Evolutionary conservation across 2,329 filamentous ascomycete genomes (phyloP).

Genomic region (Hypoxylon sp.): DNA sequence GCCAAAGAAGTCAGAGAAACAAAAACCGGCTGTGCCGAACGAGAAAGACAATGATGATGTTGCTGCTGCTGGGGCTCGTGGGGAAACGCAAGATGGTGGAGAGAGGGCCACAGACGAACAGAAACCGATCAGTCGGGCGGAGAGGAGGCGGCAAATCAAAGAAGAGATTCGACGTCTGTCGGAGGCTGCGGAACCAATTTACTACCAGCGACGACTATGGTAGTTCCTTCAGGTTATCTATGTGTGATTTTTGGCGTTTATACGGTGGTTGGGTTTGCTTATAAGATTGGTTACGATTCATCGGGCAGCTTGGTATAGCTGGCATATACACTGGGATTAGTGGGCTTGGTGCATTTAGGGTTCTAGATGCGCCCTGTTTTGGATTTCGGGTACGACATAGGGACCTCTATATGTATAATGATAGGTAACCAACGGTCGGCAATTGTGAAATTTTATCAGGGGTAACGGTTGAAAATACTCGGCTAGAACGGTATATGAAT

Average conservation of each 20-base stretch:
- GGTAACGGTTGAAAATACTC: constrained; percentile 16
- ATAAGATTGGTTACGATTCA: constrained; percentile 15
- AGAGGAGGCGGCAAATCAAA: constrained; percentile 66
- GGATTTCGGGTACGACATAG: constrained; percentile 20
- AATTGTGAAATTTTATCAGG: constrained; percentile 3
- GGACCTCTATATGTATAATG: too few relatives aligned
- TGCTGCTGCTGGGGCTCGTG: constrained; percentile 1
- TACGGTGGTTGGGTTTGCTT: constrained; percentile 1
- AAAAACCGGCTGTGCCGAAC: constrained; percentile 18
- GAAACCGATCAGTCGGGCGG: constrained; percentile 60
- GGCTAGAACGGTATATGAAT: constrained; percentile 13
- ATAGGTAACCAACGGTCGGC: constrained; percentile 12
- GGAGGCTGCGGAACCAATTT: constrained; percentile 55
- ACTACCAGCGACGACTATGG: constrained; percentile 65
- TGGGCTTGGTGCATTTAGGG: constrained; percentile 5
- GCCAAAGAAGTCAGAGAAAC: background rate
- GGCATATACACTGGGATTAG: constrained; percentile 7
- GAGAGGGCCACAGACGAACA: constrained; percentile 50
- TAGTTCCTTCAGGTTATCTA: constrained; percentile 43
- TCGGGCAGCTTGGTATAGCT: constrained; percentile 11
- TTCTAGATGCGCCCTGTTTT: background rate
- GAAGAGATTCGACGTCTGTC: constrained; percentile 62
- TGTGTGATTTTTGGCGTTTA: background rate
- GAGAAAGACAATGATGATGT: constrained; percentile 11
- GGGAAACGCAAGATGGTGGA: constrained; percentile 29